phyloP scores from a whole-genome alignment of 148 eudicot genomes.

The Rhododendron kiyosumense region DNA sequence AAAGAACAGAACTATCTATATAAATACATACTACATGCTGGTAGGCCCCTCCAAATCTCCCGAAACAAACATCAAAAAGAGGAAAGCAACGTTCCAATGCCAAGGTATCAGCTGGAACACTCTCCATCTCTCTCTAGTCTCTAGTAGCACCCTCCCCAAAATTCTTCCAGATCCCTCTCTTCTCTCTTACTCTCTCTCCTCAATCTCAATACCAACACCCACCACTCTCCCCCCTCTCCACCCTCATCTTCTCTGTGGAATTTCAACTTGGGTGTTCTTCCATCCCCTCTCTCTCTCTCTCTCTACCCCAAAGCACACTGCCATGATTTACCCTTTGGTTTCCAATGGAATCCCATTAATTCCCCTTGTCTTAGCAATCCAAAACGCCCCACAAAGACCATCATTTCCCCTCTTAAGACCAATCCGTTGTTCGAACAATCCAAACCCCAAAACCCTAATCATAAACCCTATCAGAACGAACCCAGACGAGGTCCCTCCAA shows the following conservation, averaged over 20 bases:
- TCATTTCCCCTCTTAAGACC: slow-evolving; percentile 1
- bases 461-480: not conserved
- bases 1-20: too few relatives aligned
- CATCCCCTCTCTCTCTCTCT: not conserved
- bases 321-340: slow-evolving; percentile 17
- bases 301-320: not conserved
- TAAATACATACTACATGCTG: not conserved
- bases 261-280: not conserved
- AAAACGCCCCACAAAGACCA: slow-evolving; percentile 5
- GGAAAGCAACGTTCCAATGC: not conserved
- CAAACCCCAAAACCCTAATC: slow-evolving; percentile 16
- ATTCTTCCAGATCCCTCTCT: slow-evolving; percentile 26
- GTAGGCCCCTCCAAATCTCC: slow-evolving; percentile 26
- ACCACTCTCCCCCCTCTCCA: not conserved
- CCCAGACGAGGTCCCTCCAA: slow-evolving; percentile 10
- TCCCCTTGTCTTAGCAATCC: not conserved
- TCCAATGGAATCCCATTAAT: slow-evolving; percentile 15
- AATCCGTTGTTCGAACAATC: slow-evolving; percentile 8
- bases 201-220: not conserved
- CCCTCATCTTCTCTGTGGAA: not conserved
- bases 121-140: not conserved
- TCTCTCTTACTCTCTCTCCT: not conserved
- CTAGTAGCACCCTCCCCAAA: not conserved
- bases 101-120: not conserved
- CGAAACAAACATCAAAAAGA: not conserved